Evolutionary conservation across 495 filamentous ascomycete species (phyloP), one percentile per base, ranked within the genome.

Genomic region (Lasiosphaeris hirsuta): DNA sequence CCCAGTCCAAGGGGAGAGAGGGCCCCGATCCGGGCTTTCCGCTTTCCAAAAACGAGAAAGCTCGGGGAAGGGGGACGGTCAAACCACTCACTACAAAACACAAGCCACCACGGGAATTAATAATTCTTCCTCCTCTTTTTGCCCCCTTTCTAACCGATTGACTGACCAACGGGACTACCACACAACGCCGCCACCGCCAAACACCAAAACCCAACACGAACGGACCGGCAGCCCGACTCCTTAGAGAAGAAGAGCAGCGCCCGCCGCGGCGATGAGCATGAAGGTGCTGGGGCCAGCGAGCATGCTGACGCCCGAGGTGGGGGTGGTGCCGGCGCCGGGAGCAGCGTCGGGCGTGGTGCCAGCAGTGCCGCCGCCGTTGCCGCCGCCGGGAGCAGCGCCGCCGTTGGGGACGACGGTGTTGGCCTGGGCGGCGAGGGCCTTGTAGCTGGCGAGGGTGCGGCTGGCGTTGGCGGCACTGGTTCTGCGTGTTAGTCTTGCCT

Each of bases 361-460:
- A 14, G 61, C 34, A 9, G 62, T 68, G 44, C 64, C 60, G 38
- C 56, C 66, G 41, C 60, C 61, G 69, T 61, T 36, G 62, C 59
- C 53, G 11, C 53, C 42, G 42, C 42, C 42, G 6, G 41, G 23
- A n/a, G 50, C 36, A 49, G 65, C 67, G 62, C 68, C 76, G 51
- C 62, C 61, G 11, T 55, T 67, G 56, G 77, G 70, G 49, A 73
- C 72, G 53, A 66, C 54, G 51, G 67, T 66, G 37, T 69, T 64
- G 7, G 73, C 75, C 36, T 69, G 65, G 33, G 72, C 67, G 35
- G 82, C 79, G 52, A 70, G 42, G 0, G 63, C 43, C 67, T 77
- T 77, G 77, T 79, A 86, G 51, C 62, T 69, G 7, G 50, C 65
- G 17, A 86, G 72, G 44, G 78, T 79, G 63, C 75, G 72, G 38